Base-by-base conservation (phyloP, 306 rosid species). In the Echinosophora koreensis region DNA sequence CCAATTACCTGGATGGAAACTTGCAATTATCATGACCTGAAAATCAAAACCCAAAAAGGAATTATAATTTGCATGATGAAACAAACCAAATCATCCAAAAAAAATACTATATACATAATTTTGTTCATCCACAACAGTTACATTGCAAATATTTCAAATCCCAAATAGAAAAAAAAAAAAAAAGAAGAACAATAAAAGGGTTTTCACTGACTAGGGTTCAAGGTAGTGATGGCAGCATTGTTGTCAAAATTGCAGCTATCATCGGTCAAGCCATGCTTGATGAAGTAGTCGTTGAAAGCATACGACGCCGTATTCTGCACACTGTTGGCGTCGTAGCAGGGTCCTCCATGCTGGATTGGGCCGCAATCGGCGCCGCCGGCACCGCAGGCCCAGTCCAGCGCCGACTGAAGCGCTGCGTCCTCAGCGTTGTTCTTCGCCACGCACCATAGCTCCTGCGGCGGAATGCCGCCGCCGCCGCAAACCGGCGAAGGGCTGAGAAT, bases 391-490 rank as follows among this genome's bases (percentile, higher is more conserved):
- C 99, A 95, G 50, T 88, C 88, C 8, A 92, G 82, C 1, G 99
- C 97, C 7, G 89, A 1, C 84, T 79, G 93, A 38, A 96, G 83
- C 5, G 91, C 83, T 13, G 92, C 50, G 28, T 96, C 99, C 59
- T 89, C 97, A 7, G 96, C 96, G 89, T 92, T 91, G 86, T 95
- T 95, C 86, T 88, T 95, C 8, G 97, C 97, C 80, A 92, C 99
- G 83, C 99, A 95, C 97, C 99, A 95, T 3, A 95, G 94, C 84
- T 92, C 88, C 77, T 66, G 82, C 54, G 80, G 41, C 61, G 79
- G 84, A 5, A 46, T 80, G 28, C 76, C 77, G 60, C 78, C 83
- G 63, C 42, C 47, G 76, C 58, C 89, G 35, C 2, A 54, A 55
- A 60, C 49, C 9, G 84, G 73, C 5, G 63, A 52, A 51, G 86